Evolutionary conservation across 805 yeast genomes (phyloP).

Genomic region (Wickerhamiella slavikovae): DNA sequence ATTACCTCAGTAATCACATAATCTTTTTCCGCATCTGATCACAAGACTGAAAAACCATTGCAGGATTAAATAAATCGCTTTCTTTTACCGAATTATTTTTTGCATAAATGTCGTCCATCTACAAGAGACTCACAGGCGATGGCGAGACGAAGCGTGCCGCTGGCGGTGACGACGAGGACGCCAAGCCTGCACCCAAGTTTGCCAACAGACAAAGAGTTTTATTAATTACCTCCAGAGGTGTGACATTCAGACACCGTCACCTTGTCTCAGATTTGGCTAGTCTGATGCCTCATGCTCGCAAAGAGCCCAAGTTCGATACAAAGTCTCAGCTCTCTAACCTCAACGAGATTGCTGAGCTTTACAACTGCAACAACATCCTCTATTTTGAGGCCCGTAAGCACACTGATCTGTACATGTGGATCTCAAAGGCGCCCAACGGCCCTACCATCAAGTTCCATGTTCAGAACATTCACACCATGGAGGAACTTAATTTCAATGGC

Average conservation of each 20-base stretch:
- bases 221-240: constrained; percentile 83
- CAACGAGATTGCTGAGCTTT: constrained; percentile 88
- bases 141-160: constrained; percentile 10
- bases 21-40: too few species aligned
- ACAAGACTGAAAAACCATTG: too few species aligned
- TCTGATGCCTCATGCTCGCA: constrained; percentile 82
- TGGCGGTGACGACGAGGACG: neutral
- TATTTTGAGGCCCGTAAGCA: constrained; percentile 94
- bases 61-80: too few species aligned
- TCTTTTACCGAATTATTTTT: too few species aligned
- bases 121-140: constrained; percentile 39
- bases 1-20: too few species aligned
- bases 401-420: constrained; percentile 84
- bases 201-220: constrained; percentile 77
- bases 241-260: constrained; percentile 87
- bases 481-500: constrained; percentile 90
- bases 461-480: constrained; percentile 89
- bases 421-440: constrained; percentile 93
- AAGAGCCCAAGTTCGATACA: constrained; percentile 88
- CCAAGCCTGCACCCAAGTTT: constrained; percentile 28
- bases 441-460: constrained; percentile 88
- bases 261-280: constrained; percentile 59
- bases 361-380: constrained; percentile 88
- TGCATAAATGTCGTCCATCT: constrained; percentile 57
- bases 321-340: constrained; percentile 74